Base-by-base conservation (phyloP, 2,329 filamentous ascomycete species). In the Ceratocystis cubensis region DNA sequence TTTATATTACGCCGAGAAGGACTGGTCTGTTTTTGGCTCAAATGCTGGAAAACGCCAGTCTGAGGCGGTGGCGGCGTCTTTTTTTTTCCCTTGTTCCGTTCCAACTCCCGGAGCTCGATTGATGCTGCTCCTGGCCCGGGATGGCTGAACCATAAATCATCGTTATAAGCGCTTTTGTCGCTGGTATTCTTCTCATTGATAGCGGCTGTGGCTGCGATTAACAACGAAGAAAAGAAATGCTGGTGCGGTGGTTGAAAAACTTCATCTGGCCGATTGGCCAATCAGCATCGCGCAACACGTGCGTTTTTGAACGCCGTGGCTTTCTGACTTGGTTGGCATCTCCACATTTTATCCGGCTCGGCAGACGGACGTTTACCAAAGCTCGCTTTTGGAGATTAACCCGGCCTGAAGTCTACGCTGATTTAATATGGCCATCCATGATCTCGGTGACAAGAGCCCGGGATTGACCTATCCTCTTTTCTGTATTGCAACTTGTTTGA, bases 241-340 rank as follows among this genome's bases (percentile, higher is more conserved):
- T 20, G 56, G 25, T 59, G 28, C 48, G 8, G 48, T 59, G 56
- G 28, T 59, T 59, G 56, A 59, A 59, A 59, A 59, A 59, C 30
- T 20, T 59, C 25, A 30, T 59, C 56, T n/a, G 56, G 56, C 56
- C 56, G 30, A 59, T 30, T 59, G 56, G 33, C 56, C 56, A 59
- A 59, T 59, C 13, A 37, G 15, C 13, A 20, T 37, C 56, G 20
- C 17, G 28, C 8, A 59, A 8, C 15, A 30, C 17, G 56, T 59
- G 56, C 56, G 56, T 59, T 59, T 59, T 59, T 30, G 10, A 59
- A 59, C 56, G 56, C 56, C 33, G 30, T 22, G 30, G 28, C 30
- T 59, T 33, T 25, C 13, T 25, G 25, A 25, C 28, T n/a, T n/a
- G 33, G 25, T 3, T 33, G 56, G 56, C 15, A n/a, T 30, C 56